Evolutionary conservation across 768 basidiomycete species (phyloP).

Genomic region (Podaxis mareebaensis): DNA sequence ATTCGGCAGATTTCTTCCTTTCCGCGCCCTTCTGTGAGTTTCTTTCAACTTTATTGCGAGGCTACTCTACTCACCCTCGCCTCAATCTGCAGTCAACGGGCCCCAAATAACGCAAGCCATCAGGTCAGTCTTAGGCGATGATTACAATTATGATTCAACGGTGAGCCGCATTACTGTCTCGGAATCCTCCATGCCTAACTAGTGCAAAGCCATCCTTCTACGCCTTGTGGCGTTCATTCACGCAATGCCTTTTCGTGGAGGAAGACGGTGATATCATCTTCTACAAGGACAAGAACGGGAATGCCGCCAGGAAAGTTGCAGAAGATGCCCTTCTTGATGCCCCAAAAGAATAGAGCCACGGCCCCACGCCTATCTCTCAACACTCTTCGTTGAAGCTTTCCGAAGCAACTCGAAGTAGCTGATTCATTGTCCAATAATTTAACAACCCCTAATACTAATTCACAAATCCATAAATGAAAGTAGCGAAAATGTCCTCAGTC

Average conservation of each 20-base stretch:
- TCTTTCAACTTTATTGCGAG: neutral
- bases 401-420: neutral
- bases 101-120: constrained; percentile 54
- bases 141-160: constrained; percentile 60
- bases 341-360: neutral
- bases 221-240: constrained; percentile 58
- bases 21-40: constrained; percentile 45
- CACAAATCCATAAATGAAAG: no score
- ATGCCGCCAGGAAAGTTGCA: constrained; percentile 33
- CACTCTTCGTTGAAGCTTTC: neutral
- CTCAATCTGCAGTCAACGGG: constrained; percentile 44
- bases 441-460: no score
- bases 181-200: neutral
- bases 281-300: constrained; percentile 51
- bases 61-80: neutral
- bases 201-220: constrained; percentile 38
- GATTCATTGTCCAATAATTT: neutral
- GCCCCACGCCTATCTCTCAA: neutral
- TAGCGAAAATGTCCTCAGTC: neutral
- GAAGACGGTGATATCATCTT: constrained; percentile 56
- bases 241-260: constrained; percentile 54
- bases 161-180: constrained; percentile 26
- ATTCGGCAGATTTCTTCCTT: constrained; percentile 43
- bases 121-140: constrained; percentile 44
- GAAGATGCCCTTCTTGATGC: constrained; percentile 13